Conservation (phyloP, 1,284 basidiomycete species). For the Abortiporus biennis region DNA sequence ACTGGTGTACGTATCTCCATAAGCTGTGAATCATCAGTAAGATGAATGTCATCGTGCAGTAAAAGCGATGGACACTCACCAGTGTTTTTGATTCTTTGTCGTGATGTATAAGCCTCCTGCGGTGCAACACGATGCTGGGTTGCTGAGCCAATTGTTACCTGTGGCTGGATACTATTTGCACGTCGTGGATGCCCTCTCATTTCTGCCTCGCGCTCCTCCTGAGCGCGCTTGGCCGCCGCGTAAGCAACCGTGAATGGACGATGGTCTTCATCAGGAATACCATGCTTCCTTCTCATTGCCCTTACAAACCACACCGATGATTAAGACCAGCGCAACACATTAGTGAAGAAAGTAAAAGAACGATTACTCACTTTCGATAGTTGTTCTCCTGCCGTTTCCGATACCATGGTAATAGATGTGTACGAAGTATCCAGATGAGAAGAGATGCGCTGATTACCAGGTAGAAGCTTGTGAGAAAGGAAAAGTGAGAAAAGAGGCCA, state of each 20-base stretch:
- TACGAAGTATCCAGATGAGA: conserved; percentile 9
- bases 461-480: too few relatives aligned
- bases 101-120: not conserved
- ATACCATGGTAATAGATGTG: conserved; percentile 12
- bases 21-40: too few relatives aligned
- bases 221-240: conserved; percentile 52
- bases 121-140: conserved; percentile 1
- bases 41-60: too few relatives aligned
- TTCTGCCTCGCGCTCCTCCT: conserved; percentile 30
- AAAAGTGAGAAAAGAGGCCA: conserved; percentile 20
- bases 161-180: conserved; percentile 4
- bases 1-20: too few relatives aligned
- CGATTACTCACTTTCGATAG: conserved; percentile 48
- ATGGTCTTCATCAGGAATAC: conserved; percentile 74
- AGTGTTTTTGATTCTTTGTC: conserved; percentile 2
- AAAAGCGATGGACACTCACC: too few relatives aligned
- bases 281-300: conserved; percentile 62
- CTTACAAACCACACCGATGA: conserved; percentile 21
- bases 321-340: conserved; percentile 6
- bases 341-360: not conserved
- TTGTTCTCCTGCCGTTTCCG: conserved; percentile 41
- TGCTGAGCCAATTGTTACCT: not conserved
- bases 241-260: conserved; percentile 82
- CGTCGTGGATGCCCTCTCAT: conserved; percentile 6
- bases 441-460: conserved; percentile 5